Conservation (phyloP, 140 eudicot genomes). For the Senecio squalidus region DNA sequence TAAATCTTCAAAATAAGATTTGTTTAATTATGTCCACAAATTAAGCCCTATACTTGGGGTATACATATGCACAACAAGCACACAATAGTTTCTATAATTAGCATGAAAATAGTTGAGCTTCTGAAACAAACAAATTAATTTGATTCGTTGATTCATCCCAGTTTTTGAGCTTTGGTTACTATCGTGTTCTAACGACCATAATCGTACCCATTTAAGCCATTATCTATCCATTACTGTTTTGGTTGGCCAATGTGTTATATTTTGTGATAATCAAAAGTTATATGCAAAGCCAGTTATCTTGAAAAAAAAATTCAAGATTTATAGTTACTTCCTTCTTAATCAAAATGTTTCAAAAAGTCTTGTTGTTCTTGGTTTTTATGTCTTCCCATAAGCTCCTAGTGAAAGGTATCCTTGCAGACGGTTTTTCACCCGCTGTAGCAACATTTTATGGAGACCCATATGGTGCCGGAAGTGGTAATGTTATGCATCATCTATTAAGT, state of each 20-base stretch:
- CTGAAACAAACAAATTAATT: slow-evolving; percentile 9
- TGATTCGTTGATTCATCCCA: neutral
- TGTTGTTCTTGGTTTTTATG: slow-evolving; percentile 19
- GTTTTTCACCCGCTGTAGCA: slow-evolving; percentile 38
- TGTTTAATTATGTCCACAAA: slow-evolving; percentile 20
- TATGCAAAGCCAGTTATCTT: neutral
- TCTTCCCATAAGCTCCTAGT: slow-evolving; percentile 6
- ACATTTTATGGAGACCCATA: slow-evolving; percentile 40
- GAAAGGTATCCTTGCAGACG: neutral
- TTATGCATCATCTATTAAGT: neutral
- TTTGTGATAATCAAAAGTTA: neutral
- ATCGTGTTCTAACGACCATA: neutral
- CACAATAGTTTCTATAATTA: slow-evolving; percentile 1
- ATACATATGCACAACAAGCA: neutral
- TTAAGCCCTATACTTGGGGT: neutral
- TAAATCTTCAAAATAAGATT: slow-evolving; percentile 19
- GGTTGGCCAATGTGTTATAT: too few relatives aligned
- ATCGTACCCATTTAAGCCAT: neutral
- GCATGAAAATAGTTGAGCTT: slow-evolving; percentile 2
- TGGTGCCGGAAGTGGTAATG: slow-evolving; percentile 50
- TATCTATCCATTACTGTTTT: neutral
- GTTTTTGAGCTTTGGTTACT: neutral
- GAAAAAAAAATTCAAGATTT: neutral
- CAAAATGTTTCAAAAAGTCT: slow-evolving; percentile 7
- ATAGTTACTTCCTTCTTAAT: neutral